These are phyloP conservation scores for Blakeslea trispora DNA, from an alignment of 371 early-diverging fungal genomes.

Conservation along the genomic window DNA sequence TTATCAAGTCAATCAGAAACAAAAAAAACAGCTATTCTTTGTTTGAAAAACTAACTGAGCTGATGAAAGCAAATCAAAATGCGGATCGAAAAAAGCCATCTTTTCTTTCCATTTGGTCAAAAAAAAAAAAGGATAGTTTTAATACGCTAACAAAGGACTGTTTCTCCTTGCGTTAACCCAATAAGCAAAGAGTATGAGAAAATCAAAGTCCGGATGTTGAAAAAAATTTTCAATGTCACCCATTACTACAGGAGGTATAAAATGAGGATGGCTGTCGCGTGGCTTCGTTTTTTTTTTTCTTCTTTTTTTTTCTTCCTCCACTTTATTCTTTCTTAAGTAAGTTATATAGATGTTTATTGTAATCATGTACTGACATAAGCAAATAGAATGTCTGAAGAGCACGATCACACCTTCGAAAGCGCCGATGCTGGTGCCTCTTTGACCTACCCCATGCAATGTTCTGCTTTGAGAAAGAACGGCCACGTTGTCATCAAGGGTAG, in stretches of 20 bases:
- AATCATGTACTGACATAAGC: too few species aligned
- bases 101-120: not conserved
- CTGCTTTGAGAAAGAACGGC: conserved; percentile 98
- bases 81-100: not conserved
- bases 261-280: conserved; percentile 10
- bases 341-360: too few species aligned
- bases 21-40: too few species aligned
- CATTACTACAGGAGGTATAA: conserved; percentile 5
- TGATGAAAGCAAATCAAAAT: conserved; percentile 1
- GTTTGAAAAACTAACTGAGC: too few species aligned
- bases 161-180: conserved; percentile 6
- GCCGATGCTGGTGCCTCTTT: conserved; percentile 86
- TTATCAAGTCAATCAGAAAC: too few species aligned
- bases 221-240: conserved; percentile 13
- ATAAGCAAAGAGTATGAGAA: not conserved
- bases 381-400: conserved; percentile 57
- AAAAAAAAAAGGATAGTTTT: not conserved
- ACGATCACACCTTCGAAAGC: conserved; percentile 71
- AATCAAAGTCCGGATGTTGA: not conserved
- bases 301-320: conserved; percentile 7
- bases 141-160: conserved; percentile 4
- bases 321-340: conserved; percentile 13
- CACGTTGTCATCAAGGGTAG: conserved; percentile 97
- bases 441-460: conserved; percentile 98
- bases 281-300: conserved; percentile 18